Percentiles rank a stretch among this genome's conserved stretches.
Conservation (phyloP, 768 basidiomycete genomes). For the Lentinus brumalis region DNA sequence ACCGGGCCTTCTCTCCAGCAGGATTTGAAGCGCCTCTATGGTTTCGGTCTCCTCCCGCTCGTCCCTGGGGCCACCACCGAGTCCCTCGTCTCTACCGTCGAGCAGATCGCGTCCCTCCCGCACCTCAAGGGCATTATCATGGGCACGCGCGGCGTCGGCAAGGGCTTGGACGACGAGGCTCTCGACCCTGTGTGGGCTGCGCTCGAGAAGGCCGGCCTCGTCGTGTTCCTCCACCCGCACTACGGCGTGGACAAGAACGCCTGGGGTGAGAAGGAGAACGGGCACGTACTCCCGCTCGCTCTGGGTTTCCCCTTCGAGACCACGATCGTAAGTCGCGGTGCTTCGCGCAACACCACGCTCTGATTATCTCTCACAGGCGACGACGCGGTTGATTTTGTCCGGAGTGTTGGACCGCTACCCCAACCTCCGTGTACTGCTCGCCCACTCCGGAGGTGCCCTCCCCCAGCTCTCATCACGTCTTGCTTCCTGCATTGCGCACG, state of each 20-base stretch:
- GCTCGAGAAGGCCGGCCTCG: constrained; percentile 65
- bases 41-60: constrained; percentile 82
- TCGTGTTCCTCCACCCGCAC: constrained; percentile 86
- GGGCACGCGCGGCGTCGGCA: constrained; percentile 78
- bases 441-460: constrained; percentile 86
- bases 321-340: constrained; percentile 60
- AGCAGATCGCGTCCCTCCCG: constrained; percentile 63
- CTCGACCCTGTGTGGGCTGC: constrained; percentile 86
- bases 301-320: constrained; percentile 92
- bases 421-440: constrained; percentile 72
- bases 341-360: not conserved
- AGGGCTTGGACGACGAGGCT: constrained; percentile 76
- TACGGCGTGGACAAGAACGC: constrained; percentile 76
- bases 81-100: constrained; percentile 62
- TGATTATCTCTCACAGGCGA: constrained; percentile 44
- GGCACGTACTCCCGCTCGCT: constrained; percentile 85
- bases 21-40: constrained; percentile 68
- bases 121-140: constrained; percentile 80
- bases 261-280: constrained; percentile 79
- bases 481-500: constrained; percentile 83
- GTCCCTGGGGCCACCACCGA: constrained; percentile 62
- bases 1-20: constrained; percentile 50
- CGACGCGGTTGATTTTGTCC: constrained; percentile 77
- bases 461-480: constrained; percentile 83
- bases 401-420: constrained; percentile 84